phyloP scores from a whole-genome alignment of 2,329 filamentous ascomycete genomes.

The Fusarium decemcellulare region DNA sequence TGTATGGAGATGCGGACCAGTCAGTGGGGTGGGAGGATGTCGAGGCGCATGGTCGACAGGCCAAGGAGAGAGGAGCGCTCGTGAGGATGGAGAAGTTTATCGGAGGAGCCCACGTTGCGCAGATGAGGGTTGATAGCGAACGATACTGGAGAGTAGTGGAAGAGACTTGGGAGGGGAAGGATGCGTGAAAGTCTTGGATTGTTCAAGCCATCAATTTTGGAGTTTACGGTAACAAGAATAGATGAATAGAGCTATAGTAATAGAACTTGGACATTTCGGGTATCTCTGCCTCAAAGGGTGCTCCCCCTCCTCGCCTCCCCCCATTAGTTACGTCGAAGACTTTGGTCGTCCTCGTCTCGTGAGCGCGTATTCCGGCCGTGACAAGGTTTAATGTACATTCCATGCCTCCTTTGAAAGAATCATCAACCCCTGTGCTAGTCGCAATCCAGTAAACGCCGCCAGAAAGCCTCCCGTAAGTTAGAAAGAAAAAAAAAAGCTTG shows the following conservation, averaged over 20 bases:
- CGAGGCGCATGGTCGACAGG: conserved; percentile 62
- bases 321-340: too few relatives aligned
- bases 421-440: conserved; percentile 5
- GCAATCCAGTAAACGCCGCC: conserved; percentile 25
- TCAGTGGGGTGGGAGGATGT: conserved; percentile 64
- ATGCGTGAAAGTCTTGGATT: neutral
- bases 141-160: conserved; percentile 66
- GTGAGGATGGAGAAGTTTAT: conserved; percentile 63
- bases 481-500: neutral
- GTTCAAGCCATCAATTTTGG: too few relatives aligned
- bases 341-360: neutral
- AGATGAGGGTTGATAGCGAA: conserved; percentile 59
- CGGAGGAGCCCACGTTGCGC: conserved; percentile 65
- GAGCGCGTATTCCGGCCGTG: neutral
- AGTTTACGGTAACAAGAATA: neutral
- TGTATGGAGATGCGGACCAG: conserved; percentile 65
- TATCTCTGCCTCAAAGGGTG: conserved; percentile 16
- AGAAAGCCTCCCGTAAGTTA: conserved; percentile 11
- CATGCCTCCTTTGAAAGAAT: neutral
- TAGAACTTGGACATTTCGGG: neutral
- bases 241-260: neutral
- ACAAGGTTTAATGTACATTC: conserved; percentile 12
- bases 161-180: conserved; percentile 59
- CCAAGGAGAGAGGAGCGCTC: conserved; percentile 55
- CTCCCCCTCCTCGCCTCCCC: neutral